These are phyloP conservation scores for Sporisorium sorghi DNA, from an alignment of 1,284 basidiomycete genomes.

Conservation along the genomic window DNA sequence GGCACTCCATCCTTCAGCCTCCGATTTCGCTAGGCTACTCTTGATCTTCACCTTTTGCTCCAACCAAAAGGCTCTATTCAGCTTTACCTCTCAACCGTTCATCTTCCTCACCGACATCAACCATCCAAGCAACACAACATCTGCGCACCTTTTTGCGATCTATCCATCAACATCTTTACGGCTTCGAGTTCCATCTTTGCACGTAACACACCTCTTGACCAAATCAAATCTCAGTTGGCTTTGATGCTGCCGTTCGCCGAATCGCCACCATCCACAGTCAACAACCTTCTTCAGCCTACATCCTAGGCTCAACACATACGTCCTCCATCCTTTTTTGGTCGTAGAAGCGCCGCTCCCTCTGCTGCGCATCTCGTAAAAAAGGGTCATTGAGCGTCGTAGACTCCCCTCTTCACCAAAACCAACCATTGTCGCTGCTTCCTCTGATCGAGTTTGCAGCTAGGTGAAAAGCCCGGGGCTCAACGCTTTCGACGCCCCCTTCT, in stretches of 20 bases:
- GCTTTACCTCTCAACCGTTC: constrained; percentile 8
- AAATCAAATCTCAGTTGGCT: constrained; percentile 16
- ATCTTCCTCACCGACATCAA: constrained; percentile 2
- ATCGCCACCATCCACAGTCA: constrained; percentile 23
- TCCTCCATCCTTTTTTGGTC: constrained; percentile 1
- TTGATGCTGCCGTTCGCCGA: constrained; percentile 34
- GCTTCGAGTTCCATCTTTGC: constrained; percentile 8
- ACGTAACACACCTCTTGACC: neutral
- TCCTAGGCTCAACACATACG: constrained; percentile 11
- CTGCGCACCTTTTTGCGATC: constrained; percentile 10
- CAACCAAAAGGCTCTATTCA: constrained; percentile 31
- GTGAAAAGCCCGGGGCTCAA: constrained; percentile 12
- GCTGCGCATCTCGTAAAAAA: constrained; percentile 9
- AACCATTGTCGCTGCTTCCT: constrained; percentile 16
- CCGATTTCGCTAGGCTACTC: constrained; percentile 55
- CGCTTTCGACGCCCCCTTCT: constrained; percentile 23
- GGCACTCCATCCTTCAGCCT: constrained; percentile 32
- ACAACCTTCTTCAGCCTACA: constrained; percentile 18
- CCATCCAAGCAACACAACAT: neutral
- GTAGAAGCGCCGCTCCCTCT: constrained; percentile 2
- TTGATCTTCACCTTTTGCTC: neutral
- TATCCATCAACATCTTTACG: neutral
- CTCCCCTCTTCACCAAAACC: neutral
- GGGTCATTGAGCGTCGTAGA: constrained; percentile 23
- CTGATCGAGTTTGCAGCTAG: constrained; percentile 21